Conservation (phyloP, 2,329 filamentous ascomycete species). For the Aspergillus sp. region DNA sequence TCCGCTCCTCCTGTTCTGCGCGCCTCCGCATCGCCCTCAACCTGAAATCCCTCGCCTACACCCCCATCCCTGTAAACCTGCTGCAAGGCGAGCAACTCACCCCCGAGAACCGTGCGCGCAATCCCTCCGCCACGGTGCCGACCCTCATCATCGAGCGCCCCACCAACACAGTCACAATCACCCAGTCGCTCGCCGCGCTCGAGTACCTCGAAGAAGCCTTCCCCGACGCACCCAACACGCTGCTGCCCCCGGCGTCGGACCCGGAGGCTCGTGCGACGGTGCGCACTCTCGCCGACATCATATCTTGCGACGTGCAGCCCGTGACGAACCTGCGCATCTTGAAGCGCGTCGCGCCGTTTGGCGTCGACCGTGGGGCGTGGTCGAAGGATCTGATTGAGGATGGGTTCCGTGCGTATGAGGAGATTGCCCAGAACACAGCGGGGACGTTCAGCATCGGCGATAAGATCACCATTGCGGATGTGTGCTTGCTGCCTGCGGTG, state of each 20-base stretch:
- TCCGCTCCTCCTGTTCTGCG: constrained; percentile 61
- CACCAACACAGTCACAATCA: constrained; percentile 39
- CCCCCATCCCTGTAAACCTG: constrained; percentile 51
- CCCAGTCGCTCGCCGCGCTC: constrained; percentile 59
- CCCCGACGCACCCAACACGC: constrained; percentile 38
- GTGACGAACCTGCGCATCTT: constrained; percentile 58
- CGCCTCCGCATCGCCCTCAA: constrained; percentile 60
- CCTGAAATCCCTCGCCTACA: constrained; percentile 53
- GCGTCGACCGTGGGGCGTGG: constrained; percentile 49
- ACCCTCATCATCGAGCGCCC: constrained; percentile 45
- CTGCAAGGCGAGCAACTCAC: constrained; percentile 53
- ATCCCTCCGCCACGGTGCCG: constrained; percentile 56
- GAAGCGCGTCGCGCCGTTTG: constrained; percentile 47
- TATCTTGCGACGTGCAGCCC: constrained; percentile 59
- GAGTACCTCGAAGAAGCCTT: constrained; percentile 61
- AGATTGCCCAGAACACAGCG: constrained; percentile 32
- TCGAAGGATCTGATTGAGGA: constrained; percentile 50
- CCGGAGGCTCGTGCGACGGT: constrained; percentile 48
- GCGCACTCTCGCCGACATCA: constrained; percentile 53
- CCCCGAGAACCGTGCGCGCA: constrained; percentile 46
- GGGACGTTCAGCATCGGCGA: constrained; percentile 58
- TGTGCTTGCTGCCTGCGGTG: constrained; percentile 56
- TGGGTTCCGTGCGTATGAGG: constrained; percentile 58
- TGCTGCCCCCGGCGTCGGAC: constrained; percentile 48
- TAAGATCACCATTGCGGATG: constrained; percentile 56